phyloP scores from a whole-genome alignment of 2,329 filamentous ascomycete genomes.

The Rhynchosporium graminicola region DNA sequence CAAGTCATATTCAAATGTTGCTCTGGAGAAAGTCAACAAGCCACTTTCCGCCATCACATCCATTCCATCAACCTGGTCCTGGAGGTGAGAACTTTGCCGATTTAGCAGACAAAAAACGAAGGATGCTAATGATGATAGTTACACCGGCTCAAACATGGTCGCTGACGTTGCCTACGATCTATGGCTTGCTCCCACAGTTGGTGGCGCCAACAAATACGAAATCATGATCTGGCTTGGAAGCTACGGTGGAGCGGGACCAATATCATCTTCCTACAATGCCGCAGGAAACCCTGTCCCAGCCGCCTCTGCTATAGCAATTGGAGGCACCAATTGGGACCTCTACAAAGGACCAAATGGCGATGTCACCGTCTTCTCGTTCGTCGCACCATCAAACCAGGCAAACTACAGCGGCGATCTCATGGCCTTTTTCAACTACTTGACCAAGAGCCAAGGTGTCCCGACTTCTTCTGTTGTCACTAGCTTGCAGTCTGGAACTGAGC shows the following conservation, averaged over 20 bases:
- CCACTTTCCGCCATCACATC: constrained; percentile 41
- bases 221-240: constrained; percentile 65
- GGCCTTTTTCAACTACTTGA: constrained; percentile 59
- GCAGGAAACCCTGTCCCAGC: constrained; percentile 47
- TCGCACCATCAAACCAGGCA: constrained; percentile 48
- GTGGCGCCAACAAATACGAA: constrained; percentile 53
- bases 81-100: constrained; percentile 38
- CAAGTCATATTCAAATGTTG: constrained; percentile 47
- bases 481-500: constrained; percentile 57
- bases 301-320: constrained; percentile 52
- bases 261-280: constrained; percentile 45
- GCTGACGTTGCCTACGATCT: constrained; percentile 64
- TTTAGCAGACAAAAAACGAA: not conserved
- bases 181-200: constrained; percentile 55
- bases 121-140: constrained; percentile 34
- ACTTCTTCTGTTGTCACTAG: constrained; percentile 53
- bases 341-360: constrained; percentile 59
- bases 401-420: constrained; percentile 58
- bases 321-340: constrained; percentile 55
- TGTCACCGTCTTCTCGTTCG: constrained; percentile 63
- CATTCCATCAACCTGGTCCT: constrained; percentile 45
- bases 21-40: constrained; percentile 39
- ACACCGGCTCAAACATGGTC: constrained; percentile 51
- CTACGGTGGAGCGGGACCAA: constrained; percentile 57
- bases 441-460: constrained; percentile 49